phyloP scores from a whole-genome alignment of 352 stramenopile species.

The Thraustochytrium sp. region DNA sequence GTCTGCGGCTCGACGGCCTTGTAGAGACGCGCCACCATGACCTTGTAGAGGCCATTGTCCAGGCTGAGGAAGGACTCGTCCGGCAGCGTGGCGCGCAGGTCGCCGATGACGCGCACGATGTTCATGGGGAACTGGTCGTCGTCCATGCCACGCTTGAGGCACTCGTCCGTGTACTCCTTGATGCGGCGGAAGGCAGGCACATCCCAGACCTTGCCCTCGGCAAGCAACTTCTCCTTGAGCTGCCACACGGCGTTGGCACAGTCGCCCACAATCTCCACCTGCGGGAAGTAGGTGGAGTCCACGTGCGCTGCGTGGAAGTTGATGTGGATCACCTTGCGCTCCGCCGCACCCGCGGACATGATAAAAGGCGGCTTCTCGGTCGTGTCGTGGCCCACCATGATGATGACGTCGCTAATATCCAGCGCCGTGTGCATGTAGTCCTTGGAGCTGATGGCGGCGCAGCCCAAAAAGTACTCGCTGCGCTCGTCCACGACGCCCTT shows the following conservation, averaged over 20 bases:
- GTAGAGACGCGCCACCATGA: slow-evolving; percentile 46
- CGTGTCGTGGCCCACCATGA: slow-evolving; percentile 49
- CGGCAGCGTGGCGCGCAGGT: slow-evolving; percentile 43
- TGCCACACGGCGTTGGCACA: slow-evolving; percentile 49
- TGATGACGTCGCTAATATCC: slow-evolving; percentile 45
- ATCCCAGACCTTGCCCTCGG: slow-evolving; percentile 37
- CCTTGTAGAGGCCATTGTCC: slow-evolving; percentile 50
- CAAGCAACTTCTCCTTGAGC: slow-evolving; percentile 35
- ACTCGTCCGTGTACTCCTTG: slow-evolving; percentile 43
- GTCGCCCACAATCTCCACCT: slow-evolving; percentile 46
- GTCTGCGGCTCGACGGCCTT: slow-evolving; percentile 45
- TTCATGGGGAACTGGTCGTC: slow-evolving; percentile 48
- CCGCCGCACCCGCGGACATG: slow-evolving; percentile 14
- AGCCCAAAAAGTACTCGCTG: slow-evolving; percentile 36
- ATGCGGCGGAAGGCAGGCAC: slow-evolving; percentile 43
- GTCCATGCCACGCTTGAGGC: slow-evolving; percentile 1
- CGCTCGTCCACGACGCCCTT: slow-evolving; percentile 48
- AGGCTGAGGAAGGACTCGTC: slow-evolving; percentile 47
- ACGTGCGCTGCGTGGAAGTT: slow-evolving; percentile 38
- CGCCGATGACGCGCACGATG: slow-evolving; percentile 38
- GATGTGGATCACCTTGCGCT: slow-evolving; percentile 49
- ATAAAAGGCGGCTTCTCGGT: slow-evolving; percentile 49
- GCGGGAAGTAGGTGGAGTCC: slow-evolving; percentile 46
- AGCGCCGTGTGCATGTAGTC: slow-evolving; percentile 45
- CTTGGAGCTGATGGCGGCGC: slow-evolving; percentile 43